Conservation (phyloP, 768 basidiomycete species). For the Macrolepiota fuliginosa region DNA sequence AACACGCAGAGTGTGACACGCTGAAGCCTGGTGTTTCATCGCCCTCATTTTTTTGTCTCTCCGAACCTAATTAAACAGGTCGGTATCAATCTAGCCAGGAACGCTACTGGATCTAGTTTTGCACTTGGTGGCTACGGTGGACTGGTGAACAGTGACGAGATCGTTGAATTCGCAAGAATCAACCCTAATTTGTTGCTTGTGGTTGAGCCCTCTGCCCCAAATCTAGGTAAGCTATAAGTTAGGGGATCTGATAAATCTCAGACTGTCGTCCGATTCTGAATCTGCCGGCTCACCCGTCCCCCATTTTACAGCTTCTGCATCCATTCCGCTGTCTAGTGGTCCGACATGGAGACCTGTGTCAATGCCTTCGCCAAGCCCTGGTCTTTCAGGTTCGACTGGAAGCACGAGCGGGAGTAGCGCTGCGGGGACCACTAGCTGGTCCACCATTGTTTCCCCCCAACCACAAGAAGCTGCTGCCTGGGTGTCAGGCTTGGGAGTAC, state of each 20-base stretch:
- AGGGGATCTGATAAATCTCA: conserved; percentile 45
- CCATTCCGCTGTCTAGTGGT: background rate
- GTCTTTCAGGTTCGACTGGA: background rate
- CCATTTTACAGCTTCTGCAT: background rate
- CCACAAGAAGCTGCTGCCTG: conserved; percentile 2
- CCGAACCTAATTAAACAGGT: no score
- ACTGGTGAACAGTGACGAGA: conserved; percentile 48
- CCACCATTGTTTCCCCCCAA: conserved; percentile 5
- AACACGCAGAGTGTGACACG: no score
- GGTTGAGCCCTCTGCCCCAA: conserved; percentile 52
- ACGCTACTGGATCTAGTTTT: background rate
- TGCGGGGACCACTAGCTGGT: background rate
- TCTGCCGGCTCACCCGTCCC: conserved; percentile 12
- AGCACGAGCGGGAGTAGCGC: background rate
- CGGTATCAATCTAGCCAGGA: conserved; percentile 59
- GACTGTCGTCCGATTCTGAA: background rate
- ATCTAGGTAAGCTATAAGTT: conserved; percentile 65
- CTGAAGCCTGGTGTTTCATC: no score
- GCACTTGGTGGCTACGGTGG: conserved; percentile 32
- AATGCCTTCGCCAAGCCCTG: background rate
- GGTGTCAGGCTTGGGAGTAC: background rate
- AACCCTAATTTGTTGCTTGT: conserved; percentile 66
- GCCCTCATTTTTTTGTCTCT: no score
- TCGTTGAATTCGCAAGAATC: conserved; percentile 56
- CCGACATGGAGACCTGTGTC: conserved; percentile 12